Evolutionary conservation across 305 asterid genomes (phyloP), one percentile per base, ranked within the genome.

Genomic region (Rubia balearica): DNA sequence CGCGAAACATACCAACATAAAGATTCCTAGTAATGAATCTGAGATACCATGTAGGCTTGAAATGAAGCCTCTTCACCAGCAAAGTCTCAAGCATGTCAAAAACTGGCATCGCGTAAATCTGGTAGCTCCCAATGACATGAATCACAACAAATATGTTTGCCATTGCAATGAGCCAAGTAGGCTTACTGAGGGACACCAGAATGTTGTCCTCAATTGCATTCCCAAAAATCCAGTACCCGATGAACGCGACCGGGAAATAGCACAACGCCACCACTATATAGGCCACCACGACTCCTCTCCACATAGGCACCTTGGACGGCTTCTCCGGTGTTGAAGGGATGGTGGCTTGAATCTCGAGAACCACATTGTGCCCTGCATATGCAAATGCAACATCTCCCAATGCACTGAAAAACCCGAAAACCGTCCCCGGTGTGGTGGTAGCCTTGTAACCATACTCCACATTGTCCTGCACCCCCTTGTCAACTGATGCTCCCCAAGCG

Each of bases 21-120:
- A 78, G 0, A 65, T 84, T 88, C 75, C 96, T 83, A 22, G 88
- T 57, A 71, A 88, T 49, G 65, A 88, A 88, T 14, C 96, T 83
- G 51, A 88, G 75, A 12, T 69, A 73, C 90, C 88, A 82, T 51
- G 77, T 84, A 4, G 98, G 96, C 81, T 48, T 85, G 83, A 91
- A 88, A 12, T 62, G 79, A 6, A 91, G 76, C 76, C 81, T 88
- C 89, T 89, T 89, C 42, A 86, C 90, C 2, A 88, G 90, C 53
- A 86, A 71, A 4, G 96, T 85, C 75, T 91, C 98, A n/a, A 88
- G 72, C 96, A 89, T 91, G 87, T 89, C 98, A 74, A 91, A 91
- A 71, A 91, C 96, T 2, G 96, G 98, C 96, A 91, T 89, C 7
- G 96, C 96, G 41, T 88, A 89, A 65, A 89, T 81, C 96, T 89